Evolutionary conservation across 805 yeast genomes (phyloP).

Genomic region (Cyberlindnera mycetangii): DNA sequence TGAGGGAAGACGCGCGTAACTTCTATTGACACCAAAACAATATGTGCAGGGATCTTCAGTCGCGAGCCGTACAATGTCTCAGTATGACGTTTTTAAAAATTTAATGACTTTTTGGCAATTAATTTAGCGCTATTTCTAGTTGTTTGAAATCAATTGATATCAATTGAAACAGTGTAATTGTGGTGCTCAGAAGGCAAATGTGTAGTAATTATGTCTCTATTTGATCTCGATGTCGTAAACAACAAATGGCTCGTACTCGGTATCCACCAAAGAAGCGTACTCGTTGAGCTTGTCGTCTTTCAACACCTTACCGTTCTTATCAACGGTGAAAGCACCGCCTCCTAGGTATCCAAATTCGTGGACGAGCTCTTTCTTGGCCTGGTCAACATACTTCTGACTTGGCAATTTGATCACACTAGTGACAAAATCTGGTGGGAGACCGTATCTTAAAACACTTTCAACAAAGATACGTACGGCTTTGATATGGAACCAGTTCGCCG

Average conservation of each 20-base stretch:
- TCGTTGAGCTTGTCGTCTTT: slow-evolving; percentile 72
- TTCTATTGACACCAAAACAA: no score
- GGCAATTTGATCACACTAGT: slow-evolving; percentile 46
- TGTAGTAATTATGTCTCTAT: no score
- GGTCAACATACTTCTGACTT: slow-evolving; percentile 39
- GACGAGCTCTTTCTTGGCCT: slow-evolving; percentile 67
- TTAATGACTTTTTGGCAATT: no score
- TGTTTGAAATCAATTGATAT: no score
- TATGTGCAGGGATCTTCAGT: no score
- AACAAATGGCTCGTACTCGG: slow-evolving; percentile 96
- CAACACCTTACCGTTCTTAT: slow-evolving; percentile 61
- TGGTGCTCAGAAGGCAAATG: no score
- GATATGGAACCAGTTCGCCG: slow-evolving; percentile 86
- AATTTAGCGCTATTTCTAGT: no score
- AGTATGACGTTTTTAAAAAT: no score
- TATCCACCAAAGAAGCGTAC: slow-evolving; percentile 88
- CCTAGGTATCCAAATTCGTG: slow-evolving; percentile 84
- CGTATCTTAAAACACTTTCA: slow-evolving; percentile 92
- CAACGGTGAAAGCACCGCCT: slow-evolving; percentile 78
- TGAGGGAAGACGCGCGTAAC: no score
- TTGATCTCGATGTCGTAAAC: slow-evolving; percentile 56
- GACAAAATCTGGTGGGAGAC: slow-evolving; percentile 90
- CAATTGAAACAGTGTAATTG: no score
- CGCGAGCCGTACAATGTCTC: no score
- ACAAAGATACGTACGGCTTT: slow-evolving; percentile 85